Base-by-base conservation (phyloP, 1,284 basidiomycete genomes). In the Boletus calvinii region DNA sequence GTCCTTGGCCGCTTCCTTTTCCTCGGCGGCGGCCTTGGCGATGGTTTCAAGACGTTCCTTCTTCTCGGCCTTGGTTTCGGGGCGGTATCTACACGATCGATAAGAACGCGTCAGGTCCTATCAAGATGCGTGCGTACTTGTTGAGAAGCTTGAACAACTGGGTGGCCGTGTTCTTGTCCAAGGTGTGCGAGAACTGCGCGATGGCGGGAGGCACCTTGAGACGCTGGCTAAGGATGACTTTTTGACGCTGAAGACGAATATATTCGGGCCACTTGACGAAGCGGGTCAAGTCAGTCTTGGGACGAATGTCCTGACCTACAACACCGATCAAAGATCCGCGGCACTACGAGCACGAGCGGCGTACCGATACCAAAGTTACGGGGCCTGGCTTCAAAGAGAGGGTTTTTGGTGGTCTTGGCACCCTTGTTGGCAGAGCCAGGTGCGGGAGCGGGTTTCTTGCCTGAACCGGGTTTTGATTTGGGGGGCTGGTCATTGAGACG, bases 221-320 rank as follows among this genome's bases (percentile, higher is more conserved):
- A 69, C 96, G 94, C 79, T 98, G 94, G 85, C 92, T 80, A 61
- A 99, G 90, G 77, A 99, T 97, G 69, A 98, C 94, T 80, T 96
- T 97, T 77, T 98, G 95, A 74, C 96, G 89, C 75, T 99, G 96
- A 57, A 98, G 90, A 71, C 94, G 93, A 64, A 99, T 87, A 71
- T 99, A 99, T 79, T 96, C 94, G 63, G 96, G 96, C 96, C 96
- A 99, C 78, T 98, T 98, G 77, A 98, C 93, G 78, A 98, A 98
- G 73, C 95, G 93, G 59, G 93, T 97, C 62, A 98, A 77, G 77
- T 99, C 96, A 56, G 83, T 84, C 73, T 84, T 83, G 67, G 90
- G 95, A 68, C 90, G 92, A 68, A 98, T 85, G 77, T 97, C 92
- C 78, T 96, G 93, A 70, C 95, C 94, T 96, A 59, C 9, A 35